These are phyloP conservation scores for Wickerhamiella spandovensis DNA, from an alignment of 805 yeast genomes.

Conservation along the genomic window DNA sequence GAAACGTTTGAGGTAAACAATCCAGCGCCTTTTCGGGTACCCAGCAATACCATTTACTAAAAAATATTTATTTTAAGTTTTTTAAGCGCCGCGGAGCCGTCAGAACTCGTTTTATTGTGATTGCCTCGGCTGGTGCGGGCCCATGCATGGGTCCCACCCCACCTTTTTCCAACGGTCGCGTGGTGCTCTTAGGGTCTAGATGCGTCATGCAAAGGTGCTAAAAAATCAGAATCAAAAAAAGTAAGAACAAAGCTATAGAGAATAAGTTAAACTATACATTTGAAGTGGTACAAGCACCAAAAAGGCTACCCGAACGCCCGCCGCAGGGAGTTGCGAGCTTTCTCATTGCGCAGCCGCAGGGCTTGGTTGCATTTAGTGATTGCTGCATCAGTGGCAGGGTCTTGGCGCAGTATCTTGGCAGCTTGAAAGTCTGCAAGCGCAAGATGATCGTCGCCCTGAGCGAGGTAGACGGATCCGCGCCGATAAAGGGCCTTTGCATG, in stretches of 20 bases:
- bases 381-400: slow-evolving; percentile 8
- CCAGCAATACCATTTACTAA: too few species aligned
- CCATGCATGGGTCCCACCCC: not conserved
- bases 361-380: slow-evolving; percentile 5
- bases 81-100: not conserved
- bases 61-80: too few species aligned
- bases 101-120: not conserved
- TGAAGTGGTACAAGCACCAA: too few species aligned
- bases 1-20: not conserved
- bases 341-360: not conserved
- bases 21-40: not conserved
- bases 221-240: not conserved
- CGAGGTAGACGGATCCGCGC: slow-evolving; percentile 57
- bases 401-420: slow-evolving; percentile 30
- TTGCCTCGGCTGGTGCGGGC: not conserved
- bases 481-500: slow-evolving; percentile 77
- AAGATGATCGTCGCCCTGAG: slow-evolving; percentile 50
- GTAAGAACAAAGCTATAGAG: not conserved
- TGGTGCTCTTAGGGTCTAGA: not conserved
- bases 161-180: not conserved
- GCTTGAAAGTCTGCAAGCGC: slow-evolving; percentile 52
- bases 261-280: too few species aligned
- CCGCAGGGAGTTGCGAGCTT: not conserved
- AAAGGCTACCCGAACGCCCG: not conserved
- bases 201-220: not conserved